These are phyloP conservation scores for Limnanthes douglasii DNA, from an alignment of 345 rosid genomes.

Conservation along the genomic window DNA sequence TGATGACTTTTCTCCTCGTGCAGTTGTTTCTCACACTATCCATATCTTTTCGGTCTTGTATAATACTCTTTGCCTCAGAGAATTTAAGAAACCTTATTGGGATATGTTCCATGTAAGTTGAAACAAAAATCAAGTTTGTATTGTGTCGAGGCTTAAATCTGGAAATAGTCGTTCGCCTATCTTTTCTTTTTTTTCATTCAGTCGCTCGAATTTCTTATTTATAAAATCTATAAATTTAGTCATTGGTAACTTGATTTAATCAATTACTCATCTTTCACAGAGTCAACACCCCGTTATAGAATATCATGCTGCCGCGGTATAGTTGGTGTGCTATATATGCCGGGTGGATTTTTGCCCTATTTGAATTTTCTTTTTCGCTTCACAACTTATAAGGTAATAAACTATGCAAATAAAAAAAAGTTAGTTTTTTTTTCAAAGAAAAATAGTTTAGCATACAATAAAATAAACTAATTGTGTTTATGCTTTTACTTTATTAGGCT, in stretches of 20 bases:
- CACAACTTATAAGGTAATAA: background rate
- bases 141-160: too few species aligned
- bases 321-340: constrained; percentile 92
- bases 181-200: background rate
- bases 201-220: background rate
- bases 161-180: too few species aligned
- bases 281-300: constrained; percentile 93
- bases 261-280: constrained; percentile 26
- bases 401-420: too few species aligned
- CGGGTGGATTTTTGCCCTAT: constrained; percentile 27
- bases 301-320: constrained; percentile 97
- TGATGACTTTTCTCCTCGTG: constrained; percentile 86
- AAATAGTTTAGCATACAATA: too few species aligned
- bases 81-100: constrained; percentile 99
- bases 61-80: constrained; percentile 86
- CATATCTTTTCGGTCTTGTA: constrained; percentile 89
- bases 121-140: background rate
- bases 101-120: constrained; percentile 96
- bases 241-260: background rate
- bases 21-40: constrained; percentile 93
- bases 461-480: too few species aligned
- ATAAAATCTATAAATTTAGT: background rate
- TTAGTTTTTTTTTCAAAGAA: too few species aligned
- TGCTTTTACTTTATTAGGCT: too few species aligned
- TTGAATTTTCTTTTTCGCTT: background rate